Conservation (phyloP, 495 filamentous ascomycete species). For the Articulospora tetracladia region DNA sequence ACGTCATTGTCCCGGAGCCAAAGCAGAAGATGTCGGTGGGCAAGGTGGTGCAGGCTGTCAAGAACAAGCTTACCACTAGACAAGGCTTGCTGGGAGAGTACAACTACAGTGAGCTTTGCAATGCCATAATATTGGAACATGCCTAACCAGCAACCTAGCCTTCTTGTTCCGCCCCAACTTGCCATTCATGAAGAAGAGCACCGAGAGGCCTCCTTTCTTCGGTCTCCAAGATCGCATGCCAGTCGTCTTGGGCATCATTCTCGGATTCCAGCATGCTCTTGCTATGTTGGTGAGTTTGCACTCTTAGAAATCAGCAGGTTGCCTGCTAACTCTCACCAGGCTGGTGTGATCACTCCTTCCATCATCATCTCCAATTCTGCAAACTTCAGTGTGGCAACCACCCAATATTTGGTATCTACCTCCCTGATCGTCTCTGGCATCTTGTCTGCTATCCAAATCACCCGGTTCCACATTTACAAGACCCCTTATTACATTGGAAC, state of each 20-base stretch:
- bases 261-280: constrained; percentile 66
- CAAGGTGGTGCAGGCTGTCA: constrained; percentile 11
- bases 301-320: background rate
- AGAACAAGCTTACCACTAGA: constrained; percentile 41
- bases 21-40: constrained; percentile 14
- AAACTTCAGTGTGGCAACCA: constrained; percentile 54
- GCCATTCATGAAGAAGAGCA: constrained; percentile 71
- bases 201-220: constrained; percentile 73
- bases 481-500: constrained; percentile 85
- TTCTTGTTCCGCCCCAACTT: constrained; percentile 71
- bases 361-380: constrained; percentile 70
- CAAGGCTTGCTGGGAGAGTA: constrained; percentile 81
- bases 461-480: constrained; percentile 72
- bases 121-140: constrained; percentile 1
- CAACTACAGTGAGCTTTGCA: constrained; percentile 67
- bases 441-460: constrained; percentile 77
- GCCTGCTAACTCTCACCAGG: background rate
- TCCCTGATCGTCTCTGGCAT: constrained; percentile 84
- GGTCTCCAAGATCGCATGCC: constrained; percentile 83
- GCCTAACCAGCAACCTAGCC: constrained; percentile 14
- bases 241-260: constrained; percentile 66
- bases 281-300: constrained; percentile 39
- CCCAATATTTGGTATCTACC: constrained; percentile 85
- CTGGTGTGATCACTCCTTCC: constrained; percentile 68
- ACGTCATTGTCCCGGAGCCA: constrained; percentile 18